Evolutionary conservation across 202 grass and related monocot species (phyloP), one percentile per base, ranked within the genome.

Genomic region (Zoysia matrella): DNA sequence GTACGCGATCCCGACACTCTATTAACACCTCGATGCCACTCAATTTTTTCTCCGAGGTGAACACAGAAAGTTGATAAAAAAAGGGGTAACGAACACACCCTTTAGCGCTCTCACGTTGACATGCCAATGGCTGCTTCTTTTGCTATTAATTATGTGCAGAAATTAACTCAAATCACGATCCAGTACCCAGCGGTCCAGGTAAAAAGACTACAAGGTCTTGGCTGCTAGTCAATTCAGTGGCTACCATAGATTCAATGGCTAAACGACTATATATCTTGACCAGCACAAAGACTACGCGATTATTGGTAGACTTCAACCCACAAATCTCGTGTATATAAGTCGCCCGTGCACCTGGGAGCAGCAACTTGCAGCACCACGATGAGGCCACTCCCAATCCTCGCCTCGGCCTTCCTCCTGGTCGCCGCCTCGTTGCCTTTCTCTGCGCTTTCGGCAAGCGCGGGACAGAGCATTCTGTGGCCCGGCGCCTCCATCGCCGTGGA

Each of bases 401-500:
- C 12, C 60, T 30, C 18, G 4, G 9, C 9, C 8, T 68, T 79
- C 43, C 2, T 89, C 71, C 0, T 87, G 0, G n/a, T 78, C 8
- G 11, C 45, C 42, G 56, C 22, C 60, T 11, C 30, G 30, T 36
- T 81, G 65, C 7, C 49, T 6, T 66, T 40, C 16, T 0, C 8
- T 4, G 68, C 48, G 3, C 7, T 16, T 8, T 80, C 82, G 2
- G 72, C 60, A 5, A 68, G 71, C 2, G 68, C 22, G 8, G 57
- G 57, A 30, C 56, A n/a, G 52, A 11, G 52, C 75, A 48, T 65
- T 40, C 75, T 90, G 58, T 44, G 74, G 85, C 60, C 45, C 16
- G 85, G 91, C 46, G 47, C 53, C 71, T 86, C 83, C 14, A 75
- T 94, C 67, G 14, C 57, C 14, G 83, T 82, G 14, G 68, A 88